Conservation (phyloP, 2,329 filamentous ascomycete species). For the Cordyceps cicadae region DNA sequence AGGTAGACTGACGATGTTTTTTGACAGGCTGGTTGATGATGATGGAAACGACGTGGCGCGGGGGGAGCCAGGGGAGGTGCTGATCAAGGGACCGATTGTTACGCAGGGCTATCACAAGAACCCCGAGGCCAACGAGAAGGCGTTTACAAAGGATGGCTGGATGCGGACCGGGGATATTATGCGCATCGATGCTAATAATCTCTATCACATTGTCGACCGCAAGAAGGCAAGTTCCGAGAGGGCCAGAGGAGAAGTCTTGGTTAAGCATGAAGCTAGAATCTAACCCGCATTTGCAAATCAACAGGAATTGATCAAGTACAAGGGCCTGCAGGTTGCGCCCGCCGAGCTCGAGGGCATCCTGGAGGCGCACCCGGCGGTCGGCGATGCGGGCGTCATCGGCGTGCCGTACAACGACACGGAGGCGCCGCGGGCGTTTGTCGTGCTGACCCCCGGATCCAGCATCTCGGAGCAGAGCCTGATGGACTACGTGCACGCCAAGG, state of each 20-base stretch:
- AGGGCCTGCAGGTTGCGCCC: constrained; percentile 59
- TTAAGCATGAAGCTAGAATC: neutral
- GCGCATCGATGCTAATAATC: constrained; percentile 58
- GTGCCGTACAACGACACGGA: constrained; percentile 38
- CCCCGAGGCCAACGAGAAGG: constrained; percentile 52
- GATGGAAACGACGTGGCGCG: constrained; percentile 30
- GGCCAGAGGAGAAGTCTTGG: neutral
- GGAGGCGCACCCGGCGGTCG: constrained; percentile 31
- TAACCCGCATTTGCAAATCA: neutral
- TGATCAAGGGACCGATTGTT: constrained; percentile 62
- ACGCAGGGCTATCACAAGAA: constrained; percentile 68
- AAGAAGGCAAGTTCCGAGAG: constrained; percentile 45
- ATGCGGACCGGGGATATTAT: constrained; percentile 78
- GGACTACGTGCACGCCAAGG: constrained; percentile 20
- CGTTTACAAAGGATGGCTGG: constrained; percentile 48
- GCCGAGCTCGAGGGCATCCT: constrained; percentile 51
- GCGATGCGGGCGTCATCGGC: constrained; percentile 55
- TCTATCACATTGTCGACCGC: constrained; percentile 68
- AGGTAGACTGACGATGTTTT: neutral
- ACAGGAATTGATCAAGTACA: constrained; percentile 48
- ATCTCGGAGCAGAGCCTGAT: constrained; percentile 20
- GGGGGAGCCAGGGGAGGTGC: constrained; percentile 49
- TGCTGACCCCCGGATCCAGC: constrained; percentile 16
- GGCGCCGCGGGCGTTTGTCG: constrained; percentile 38
- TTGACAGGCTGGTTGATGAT: constrained; percentile 29